These are phyloP conservation scores for Xylariaceae sp. DNA, from an alignment of 2,329 filamentous ascomycete genomes.

Conservation along the genomic window DNA sequence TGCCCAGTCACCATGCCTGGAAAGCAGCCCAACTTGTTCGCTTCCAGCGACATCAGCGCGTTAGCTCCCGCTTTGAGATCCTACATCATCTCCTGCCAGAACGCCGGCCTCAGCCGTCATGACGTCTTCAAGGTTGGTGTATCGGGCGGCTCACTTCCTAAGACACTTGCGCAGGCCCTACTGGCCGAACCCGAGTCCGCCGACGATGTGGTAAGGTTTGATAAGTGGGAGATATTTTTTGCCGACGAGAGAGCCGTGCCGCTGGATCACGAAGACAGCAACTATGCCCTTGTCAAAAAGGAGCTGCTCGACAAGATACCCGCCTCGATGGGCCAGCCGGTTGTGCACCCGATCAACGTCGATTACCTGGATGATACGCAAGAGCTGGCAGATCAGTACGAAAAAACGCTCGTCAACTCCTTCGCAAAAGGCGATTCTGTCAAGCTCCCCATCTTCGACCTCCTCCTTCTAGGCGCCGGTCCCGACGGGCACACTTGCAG, in stretches of 20 bases:
- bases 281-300: slow-evolving; percentile 80
- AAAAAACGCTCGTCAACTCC: slow-evolving; percentile 74
- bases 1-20: slow-evolving; percentile 40
- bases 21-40: slow-evolving; percentile 68
- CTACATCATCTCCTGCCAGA: slow-evolving; percentile 79
- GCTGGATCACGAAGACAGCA: slow-evolving; percentile 87
- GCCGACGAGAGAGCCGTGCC: slow-evolving; percentile 95
- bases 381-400: slow-evolving; percentile 90
- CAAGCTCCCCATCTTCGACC: slow-evolving; percentile 89
- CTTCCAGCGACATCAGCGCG: slow-evolving; percentile 63
- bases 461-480: slow-evolving; percentile 87
- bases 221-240: slow-evolving; percentile 97
- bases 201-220: slow-evolving; percentile 66
- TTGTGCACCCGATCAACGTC: slow-evolving; percentile 71
- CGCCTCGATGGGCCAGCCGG: slow-evolving; percentile 56
- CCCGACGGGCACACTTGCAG: slow-evolving; percentile 97
- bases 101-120: slow-evolving; percentile 73
- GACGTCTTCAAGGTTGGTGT: slow-evolving; percentile 84
- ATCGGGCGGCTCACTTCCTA: slow-evolving; percentile 88
- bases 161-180: slow-evolving; percentile 79
- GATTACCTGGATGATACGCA: slow-evolving; percentile 67
- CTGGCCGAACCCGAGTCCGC: slow-evolving; percentile 49
- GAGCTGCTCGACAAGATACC: slow-evolving; percentile 89
- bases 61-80: slow-evolving; percentile 73
- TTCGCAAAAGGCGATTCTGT: slow-evolving; percentile 94